Conservation (phyloP, 208 protist species). For the Trypanosoma congolense region DNA sequence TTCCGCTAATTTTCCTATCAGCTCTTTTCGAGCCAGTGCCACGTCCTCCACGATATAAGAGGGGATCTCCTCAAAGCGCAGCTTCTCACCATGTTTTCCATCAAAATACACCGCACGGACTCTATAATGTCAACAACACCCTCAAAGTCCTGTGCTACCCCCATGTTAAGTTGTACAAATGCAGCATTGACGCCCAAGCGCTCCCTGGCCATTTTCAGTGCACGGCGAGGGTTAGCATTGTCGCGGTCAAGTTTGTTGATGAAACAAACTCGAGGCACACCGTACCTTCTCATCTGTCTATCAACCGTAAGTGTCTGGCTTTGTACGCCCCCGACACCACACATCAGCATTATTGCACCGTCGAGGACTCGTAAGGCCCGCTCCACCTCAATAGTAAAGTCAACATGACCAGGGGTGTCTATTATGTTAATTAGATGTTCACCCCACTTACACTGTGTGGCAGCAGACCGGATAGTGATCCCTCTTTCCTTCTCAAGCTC, state of each 20-base stretch:
- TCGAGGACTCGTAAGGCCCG: constrained; percentile 98
- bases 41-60: constrained; percentile 76
- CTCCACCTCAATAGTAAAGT: constrained; percentile 99
- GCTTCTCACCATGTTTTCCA: constrained; percentile 86
- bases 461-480: constrained; percentile 99
- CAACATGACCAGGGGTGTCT: constrained; percentile 99
- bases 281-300: constrained; percentile 98
- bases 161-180: constrained; percentile 97
- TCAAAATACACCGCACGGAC: constrained; percentile 91
- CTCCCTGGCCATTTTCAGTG: constrained; percentile 71
- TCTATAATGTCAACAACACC: constrained; percentile 96
- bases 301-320: constrained; percentile 99
- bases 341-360: constrained; percentile 97
- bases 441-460: constrained; percentile 96
- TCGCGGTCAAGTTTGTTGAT: constrained; percentile 99
- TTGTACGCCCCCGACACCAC: constrained; percentile 95
- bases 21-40: constrained; percentile 71
- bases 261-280: constrained; percentile 96
- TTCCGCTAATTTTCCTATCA: constrained; percentile 93
- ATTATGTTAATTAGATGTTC: constrained; percentile 98
- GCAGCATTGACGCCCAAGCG: constrained; percentile 95
- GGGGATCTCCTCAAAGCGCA: constrained; percentile 80
- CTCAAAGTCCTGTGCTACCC: constrained; percentile 92
- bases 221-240: constrained; percentile 88
- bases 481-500: constrained; percentile 98